These are phyloP conservation scores for Neopestalotiopsis sp. DNA, from an alignment of 2,329 filamentous ascomycete species.

Conservation along the genomic window DNA sequence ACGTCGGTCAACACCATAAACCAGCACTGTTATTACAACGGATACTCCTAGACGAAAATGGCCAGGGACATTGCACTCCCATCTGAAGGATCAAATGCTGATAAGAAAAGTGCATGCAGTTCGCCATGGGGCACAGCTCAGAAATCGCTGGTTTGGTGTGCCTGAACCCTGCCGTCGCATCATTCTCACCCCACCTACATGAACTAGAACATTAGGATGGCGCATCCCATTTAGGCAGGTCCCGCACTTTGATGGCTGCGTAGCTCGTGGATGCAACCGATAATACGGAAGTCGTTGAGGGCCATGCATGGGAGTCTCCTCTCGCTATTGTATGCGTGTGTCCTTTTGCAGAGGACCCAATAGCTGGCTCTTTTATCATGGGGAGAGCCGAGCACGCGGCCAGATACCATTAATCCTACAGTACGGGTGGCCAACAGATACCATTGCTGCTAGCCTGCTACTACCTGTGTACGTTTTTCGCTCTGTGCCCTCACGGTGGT, in stretches of 20 bases:
- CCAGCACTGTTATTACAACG: too few relatives aligned
- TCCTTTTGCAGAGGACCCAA: not conserved
- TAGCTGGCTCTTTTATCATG: not conserved
- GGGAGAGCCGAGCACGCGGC: constrained; percentile 5
- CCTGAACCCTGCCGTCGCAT: constrained; percentile 8
- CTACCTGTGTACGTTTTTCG: not conserved
- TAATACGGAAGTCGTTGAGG: constrained; percentile 10
- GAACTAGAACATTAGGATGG: constrained; percentile 18
- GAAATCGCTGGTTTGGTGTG: not conserved
- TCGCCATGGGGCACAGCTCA: not conserved
- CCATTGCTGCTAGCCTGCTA: not conserved
- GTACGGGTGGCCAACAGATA: not conserved
- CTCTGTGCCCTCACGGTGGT: not conserved
- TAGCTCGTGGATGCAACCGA: constrained; percentile 15
- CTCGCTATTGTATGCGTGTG: not conserved
- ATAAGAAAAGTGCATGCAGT: not conserved
- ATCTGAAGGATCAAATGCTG: not conserved
- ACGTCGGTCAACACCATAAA: too few relatives aligned
- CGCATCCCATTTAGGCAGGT: constrained; percentile 31
- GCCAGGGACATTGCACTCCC: not conserved
- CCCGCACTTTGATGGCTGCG: constrained; percentile 24
- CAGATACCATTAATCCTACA: not conserved
- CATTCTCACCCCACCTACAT: constrained; percentile 11
- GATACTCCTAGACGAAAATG: not conserved
- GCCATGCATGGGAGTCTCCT: not conserved